Conservation (phyloP, 176 grass and related monocot species). For the Aechmea fasciata region DNA sequence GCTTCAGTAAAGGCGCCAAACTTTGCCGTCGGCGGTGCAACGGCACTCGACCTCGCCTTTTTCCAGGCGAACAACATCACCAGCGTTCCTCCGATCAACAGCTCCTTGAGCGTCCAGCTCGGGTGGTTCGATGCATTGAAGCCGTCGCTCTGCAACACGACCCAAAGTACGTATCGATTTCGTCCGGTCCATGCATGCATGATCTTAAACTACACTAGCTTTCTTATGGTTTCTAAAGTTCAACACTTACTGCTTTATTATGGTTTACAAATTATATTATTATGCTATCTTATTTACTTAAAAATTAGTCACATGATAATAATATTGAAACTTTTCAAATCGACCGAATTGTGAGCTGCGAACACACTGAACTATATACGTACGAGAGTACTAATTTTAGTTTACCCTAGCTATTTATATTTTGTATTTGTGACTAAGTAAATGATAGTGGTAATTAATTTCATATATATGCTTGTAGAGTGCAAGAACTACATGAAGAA, state of each 20-base stretch:
- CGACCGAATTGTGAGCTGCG: neutral
- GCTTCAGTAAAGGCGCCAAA: slow-evolving; percentile 39
- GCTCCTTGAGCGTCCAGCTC: slow-evolving; percentile 37
- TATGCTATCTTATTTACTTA: neutral
- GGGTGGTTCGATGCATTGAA: slow-evolving; percentile 37
- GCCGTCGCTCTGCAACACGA: slow-evolving; percentile 32
- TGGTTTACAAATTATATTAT: neutral
- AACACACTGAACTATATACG: neutral
- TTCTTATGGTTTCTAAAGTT: too few species aligned
- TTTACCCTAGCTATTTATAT: neutral
- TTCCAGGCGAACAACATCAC: slow-evolving; percentile 23
- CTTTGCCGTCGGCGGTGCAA: slow-evolving; percentile 33
- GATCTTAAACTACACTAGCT: too few species aligned
- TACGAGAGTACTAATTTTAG: neutral
- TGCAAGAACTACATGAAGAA: slow-evolving; percentile 21
- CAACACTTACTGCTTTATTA: too few species aligned
- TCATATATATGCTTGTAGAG: neutral
- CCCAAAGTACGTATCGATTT: slow-evolving; percentile 2
- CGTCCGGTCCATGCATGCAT: too few species aligned
- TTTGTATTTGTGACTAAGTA: too few species aligned
- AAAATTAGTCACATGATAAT: neutral
- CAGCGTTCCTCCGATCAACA: neutral
- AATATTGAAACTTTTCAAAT: neutral
- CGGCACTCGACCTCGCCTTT: slow-evolving; percentile 31
- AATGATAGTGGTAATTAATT: too few species aligned